Conservation (phyloP, 495 filamentous ascomycete genomes). For the Parathielavia hyrcaniae region DNA sequence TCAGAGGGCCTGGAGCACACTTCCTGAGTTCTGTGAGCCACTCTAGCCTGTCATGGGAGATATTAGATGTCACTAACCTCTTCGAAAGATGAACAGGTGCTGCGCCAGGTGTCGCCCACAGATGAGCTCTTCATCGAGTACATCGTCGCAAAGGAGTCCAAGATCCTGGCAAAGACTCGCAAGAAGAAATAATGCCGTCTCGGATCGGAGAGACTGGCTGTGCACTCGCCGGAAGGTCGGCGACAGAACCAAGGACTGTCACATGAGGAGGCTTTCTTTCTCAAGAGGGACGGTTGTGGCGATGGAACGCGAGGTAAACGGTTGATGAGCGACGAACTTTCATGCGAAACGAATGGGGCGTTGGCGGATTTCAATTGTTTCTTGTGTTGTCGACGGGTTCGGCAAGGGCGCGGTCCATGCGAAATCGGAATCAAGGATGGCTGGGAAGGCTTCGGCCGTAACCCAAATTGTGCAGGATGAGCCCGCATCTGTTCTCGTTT, state of each 20-base stretch:
- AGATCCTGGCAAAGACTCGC: slow-evolving; percentile 1
- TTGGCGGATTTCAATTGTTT: neutral
- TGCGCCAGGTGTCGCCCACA: slow-evolving; percentile 4
- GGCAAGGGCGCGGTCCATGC: neutral
- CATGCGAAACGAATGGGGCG: neutral
- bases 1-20: slow-evolving; percentile 12
- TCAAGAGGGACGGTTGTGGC: neutral
- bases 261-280: neutral
- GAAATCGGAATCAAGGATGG: neutral
- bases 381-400: neutral
- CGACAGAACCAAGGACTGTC: too few relatives aligned
- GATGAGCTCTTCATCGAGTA: slow-evolving; percentile 16
- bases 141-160: slow-evolving; percentile 15
- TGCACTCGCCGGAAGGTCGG: neutral
- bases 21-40: slow-evolving; percentile 24
- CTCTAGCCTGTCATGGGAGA: too few relatives aligned
- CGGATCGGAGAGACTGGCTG: neutral
- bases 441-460: neutral
- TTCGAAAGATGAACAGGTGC: slow-evolving; percentile 4
- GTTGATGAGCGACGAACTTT: slow-evolving; percentile 1
- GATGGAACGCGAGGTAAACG: neutral
- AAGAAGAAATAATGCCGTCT: slow-evolving; percentile 1
- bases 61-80: slow-evolving; percentile 3
- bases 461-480: neutral
- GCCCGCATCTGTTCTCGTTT: neutral